Conservation (phyloP, 306 rosid genomes). For the Clitoria ternatea region DNA sequence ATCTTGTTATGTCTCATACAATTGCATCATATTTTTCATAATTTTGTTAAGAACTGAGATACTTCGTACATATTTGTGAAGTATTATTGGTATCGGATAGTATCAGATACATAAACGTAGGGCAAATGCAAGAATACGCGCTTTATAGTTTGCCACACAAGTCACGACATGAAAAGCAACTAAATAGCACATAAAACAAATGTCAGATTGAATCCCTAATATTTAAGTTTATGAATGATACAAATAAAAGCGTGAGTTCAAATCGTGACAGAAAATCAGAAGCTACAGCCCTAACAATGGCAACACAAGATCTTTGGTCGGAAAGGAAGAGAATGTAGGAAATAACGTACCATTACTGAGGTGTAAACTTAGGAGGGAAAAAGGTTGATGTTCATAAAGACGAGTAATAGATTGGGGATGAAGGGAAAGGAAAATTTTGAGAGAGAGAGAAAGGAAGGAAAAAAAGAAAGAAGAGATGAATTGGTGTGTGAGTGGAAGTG, state of each 20-base stretch:
- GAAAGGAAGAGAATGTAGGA: neutral
- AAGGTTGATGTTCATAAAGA: conserved; percentile 28
- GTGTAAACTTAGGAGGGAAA: conserved; percentile 4
- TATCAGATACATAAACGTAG: no score
- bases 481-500: neutral
- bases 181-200: neutral
- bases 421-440: neutral
- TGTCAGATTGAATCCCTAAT: no score
- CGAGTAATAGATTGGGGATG: neutral
- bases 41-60: no score
- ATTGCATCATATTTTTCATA: no score
- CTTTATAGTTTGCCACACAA: no score
- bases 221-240: neutral
- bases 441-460: conserved; percentile 7
- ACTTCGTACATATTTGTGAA: no score
- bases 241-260: neutral
- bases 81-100: no score
- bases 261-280: neutral
- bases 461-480: neutral
- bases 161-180: neutral
- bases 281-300: neutral
- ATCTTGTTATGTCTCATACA: no score
- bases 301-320: neutral
- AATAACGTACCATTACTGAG: conserved; percentile 51
- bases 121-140: no score